These are phyloP conservation scores for Gardenia jasminoides DNA, from an alignment of 257 asterid genomes.

Conservation along the genomic window DNA sequence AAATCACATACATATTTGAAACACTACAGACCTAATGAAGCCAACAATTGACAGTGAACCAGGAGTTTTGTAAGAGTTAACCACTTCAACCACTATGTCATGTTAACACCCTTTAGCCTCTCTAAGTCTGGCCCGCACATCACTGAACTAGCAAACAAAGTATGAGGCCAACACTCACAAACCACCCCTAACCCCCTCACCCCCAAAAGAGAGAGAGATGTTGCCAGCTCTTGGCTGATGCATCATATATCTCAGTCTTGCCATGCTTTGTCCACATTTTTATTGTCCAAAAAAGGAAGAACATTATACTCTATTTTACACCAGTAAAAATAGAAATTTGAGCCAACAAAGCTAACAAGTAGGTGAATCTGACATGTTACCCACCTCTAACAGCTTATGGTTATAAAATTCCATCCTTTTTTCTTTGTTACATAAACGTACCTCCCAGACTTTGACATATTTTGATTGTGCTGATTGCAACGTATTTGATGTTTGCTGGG, in stretches of 20 bases:
- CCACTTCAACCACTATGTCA: not conserved
- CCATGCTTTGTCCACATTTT: constrained; percentile 2
- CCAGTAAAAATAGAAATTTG: not conserved
- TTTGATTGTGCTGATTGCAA: constrained; percentile 70
- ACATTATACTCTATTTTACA: not conserved
- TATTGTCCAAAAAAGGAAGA: not conserved
- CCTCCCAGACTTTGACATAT: constrained; percentile 95
- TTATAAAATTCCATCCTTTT: not conserved
- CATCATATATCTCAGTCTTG: not conserved
- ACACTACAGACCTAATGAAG: not conserved
- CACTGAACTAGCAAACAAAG: not conserved
- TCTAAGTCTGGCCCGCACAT: not conserved
- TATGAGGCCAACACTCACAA: not conserved
- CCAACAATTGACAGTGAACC: not conserved
- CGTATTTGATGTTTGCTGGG: constrained; percentile 66
- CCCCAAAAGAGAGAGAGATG: no score
- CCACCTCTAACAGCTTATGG: not conserved
- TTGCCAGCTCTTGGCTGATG: not conserved
- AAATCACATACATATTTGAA: not conserved
- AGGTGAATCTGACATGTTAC: not conserved
- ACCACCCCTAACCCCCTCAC: no score
- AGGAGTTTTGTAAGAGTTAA: not conserved
- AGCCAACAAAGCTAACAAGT: not conserved
- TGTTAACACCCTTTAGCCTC: not conserved
- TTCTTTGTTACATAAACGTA: constrained; percentile 22